Base-by-base conservation (phyloP, 1,139 yeast genomes). In the Blastobotrys buckinghamii region DNA sequence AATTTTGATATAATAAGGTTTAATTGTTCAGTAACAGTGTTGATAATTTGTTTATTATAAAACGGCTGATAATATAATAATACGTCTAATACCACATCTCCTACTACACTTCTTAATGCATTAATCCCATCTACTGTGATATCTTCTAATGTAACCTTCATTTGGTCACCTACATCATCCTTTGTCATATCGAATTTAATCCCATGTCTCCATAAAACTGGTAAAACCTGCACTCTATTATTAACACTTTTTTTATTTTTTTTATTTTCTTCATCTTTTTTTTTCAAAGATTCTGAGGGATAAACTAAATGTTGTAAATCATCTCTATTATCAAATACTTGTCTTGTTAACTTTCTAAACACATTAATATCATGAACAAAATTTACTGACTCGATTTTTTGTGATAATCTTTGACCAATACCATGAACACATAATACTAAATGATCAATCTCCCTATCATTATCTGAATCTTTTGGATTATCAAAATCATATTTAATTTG, bases 61-160 rank as follows among this genome's bases (percentile, higher is more conserved):
- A 64, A 67, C 1, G 85, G 83, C 59, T 88, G 95, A 55, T 84
- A 84, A 66, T 85, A 89, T 42, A 89, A 73, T 47, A 89, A 70
- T n/a, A 88, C 79, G 64, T 89, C 97, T 47, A 89, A 70, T 2
- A 85, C 80, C 1, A 88, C 95, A 58, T 90, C 95, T 0, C 96
- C 96, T 8, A 88, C 72, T 2, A 89, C 65, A 54, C 82, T 81
- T 54, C 96, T 70, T 38, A 88, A 62, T 0, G 95, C 82, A 50
- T 76, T 76, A n/a, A 87, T 79, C 0, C 94, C 92, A 56, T 84
- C 83, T 1, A 88, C 80, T 33, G 84, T 84, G 42, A 89, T 73
- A 53, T 85, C 87, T 1, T 78, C 67, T 39, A 88, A 67, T 0
- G 84, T 74, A 0, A 95, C 95, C 33, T 45, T 38, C 15, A 29